Conservation (phyloP, 2,329 filamentous ascomycete genomes). For the Clonostachys rhizophaga region DNA sequence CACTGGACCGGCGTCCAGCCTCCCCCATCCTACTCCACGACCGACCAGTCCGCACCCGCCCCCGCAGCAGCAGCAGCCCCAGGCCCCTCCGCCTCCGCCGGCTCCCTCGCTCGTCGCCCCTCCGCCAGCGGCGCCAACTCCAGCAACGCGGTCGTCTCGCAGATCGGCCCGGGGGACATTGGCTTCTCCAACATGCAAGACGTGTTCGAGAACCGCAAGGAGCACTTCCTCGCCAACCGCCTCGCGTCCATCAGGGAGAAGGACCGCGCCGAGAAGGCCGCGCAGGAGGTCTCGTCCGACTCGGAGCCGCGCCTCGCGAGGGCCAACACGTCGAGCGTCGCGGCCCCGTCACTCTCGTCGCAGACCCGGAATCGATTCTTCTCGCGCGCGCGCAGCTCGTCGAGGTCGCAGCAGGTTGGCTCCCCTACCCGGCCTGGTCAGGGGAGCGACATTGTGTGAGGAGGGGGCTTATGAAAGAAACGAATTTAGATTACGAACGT, state of each 20-base stretch:
- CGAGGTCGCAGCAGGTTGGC: not conserved
- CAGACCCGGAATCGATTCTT: constrained; percentile 20
- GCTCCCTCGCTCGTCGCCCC: constrained; percentile 5
- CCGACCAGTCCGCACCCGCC: constrained; percentile 4
- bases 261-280: constrained; percentile 16
- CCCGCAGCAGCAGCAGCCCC: not conserved
- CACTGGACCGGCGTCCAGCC: constrained; percentile 37
- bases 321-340: constrained; percentile 19
- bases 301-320: constrained; percentile 7
- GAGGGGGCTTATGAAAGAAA: too few relatives aligned
- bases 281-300: constrained; percentile 8
- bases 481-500: too few relatives aligned
- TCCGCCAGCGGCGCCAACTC: constrained; percentile 8
- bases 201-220: constrained; percentile 36
- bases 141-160: constrained; percentile 6
- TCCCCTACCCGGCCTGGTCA: too few relatives aligned
- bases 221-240: constrained; percentile 24
- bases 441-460: too few relatives aligned
- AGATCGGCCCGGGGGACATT: constrained; percentile 16
- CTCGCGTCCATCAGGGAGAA: constrained; percentile 31
- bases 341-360: constrained; percentile 10
- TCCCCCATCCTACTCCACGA: constrained; percentile 24
- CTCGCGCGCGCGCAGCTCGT: not conserved
- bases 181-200: constrained; percentile 35
- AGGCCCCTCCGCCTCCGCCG: not conserved